phyloP scores from a whole-genome alignment of 768 basidiomycete species.

The Fistulinella prunicolor region DNA sequence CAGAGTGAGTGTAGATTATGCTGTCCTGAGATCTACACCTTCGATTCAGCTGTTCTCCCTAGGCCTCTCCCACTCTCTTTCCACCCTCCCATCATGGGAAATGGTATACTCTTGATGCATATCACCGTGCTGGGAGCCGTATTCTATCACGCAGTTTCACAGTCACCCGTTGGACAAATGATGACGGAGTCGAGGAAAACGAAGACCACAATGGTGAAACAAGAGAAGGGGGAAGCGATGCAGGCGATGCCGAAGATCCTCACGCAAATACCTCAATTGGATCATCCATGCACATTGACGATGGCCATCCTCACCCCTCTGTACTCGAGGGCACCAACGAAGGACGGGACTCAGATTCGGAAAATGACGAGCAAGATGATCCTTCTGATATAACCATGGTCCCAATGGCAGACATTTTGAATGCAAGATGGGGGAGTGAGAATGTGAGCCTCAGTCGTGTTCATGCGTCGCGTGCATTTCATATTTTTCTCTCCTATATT shows the following conservation, averaged over 20 bases:
- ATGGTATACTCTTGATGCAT: conserved; percentile 67
- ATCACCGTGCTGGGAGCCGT: conserved; percentile 87
- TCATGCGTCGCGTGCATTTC: background rate
- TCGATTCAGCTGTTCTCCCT: background rate
- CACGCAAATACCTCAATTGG: conserved; percentile 11
- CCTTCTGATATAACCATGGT: conserved; percentile 82
- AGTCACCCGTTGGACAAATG: conserved; percentile 59
- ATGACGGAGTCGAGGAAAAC: conserved; percentile 19
- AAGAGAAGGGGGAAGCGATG: conserved; percentile 36
- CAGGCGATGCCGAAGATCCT: conserved; percentile 33
- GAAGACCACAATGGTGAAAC: conserved; percentile 13
- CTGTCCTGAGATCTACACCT: background rate
- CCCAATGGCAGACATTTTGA: conserved; percentile 94
- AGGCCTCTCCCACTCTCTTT: conserved; percentile 78
- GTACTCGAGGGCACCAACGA: conserved; percentile 9
- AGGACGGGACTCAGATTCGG: conserved; percentile 41
- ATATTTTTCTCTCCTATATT: background rate
- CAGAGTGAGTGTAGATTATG: conserved; percentile 42
- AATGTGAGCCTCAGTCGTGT: conserved; percentile 57
- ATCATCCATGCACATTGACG: conserved; percentile 34
- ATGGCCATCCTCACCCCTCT: conserved; percentile 4
- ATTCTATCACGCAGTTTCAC: conserved; percentile 93
- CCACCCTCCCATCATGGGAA: conserved; percentile 39
- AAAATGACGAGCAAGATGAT: conserved; percentile 49
- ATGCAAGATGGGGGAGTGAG: conserved; percentile 80